Evolutionary conservation across 768 basidiomycete genomes (phyloP), one percentile per base, ranked within the genome.

Genomic region (Zangia roseola): DNA sequence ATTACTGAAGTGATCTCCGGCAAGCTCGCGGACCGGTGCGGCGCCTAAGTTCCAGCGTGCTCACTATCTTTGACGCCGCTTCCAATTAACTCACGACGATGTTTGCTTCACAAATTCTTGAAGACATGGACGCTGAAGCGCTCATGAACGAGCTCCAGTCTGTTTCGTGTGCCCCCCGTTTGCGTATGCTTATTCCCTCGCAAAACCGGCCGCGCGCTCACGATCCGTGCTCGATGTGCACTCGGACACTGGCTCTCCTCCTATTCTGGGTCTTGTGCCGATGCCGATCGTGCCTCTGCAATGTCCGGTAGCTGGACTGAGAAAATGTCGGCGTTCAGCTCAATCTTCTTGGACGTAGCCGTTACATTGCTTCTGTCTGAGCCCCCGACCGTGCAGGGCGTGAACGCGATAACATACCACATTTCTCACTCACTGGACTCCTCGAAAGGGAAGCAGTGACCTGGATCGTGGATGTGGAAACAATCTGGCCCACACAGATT

Each of bases 11-110:
- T n/a, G n/a, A n/a, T n/a, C n/a, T n/a, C n/a, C n/a, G n/a, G n/a
- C n/a, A n/a, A n/a, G n/a, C n/a, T n/a, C n/a, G n/a, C n/a, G n/a
- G n/a, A n/a, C n/a, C n/a, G n/a, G n/a, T n/a, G n/a, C n/a, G n/a
- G n/a, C n/a, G n/a, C n/a, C n/a, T 43, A 82, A 84, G 55, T 20
- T 43, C 21, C 24, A 28, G 13, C 19, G 6, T 20, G 25, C 17
- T 36, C 28, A 34, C 40, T 17, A 13, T 56, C 69, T 94, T 23
- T 77, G 81, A 43, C 74, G 82, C 39, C 75, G 92, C 30, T 94
- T 91, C 64, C 73, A 77, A 28, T 82, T 88, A 53, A 90, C 84
- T 21, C 84, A 88, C 56, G 82, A 89, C 49, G 86, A 93, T 59
- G 75, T 81, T 19, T 81, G 85, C 7, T 94, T 82, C 77, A 13